Conservation (phyloP, 2,329 filamentous ascomycete species). For the Venturia effusa region DNA sequence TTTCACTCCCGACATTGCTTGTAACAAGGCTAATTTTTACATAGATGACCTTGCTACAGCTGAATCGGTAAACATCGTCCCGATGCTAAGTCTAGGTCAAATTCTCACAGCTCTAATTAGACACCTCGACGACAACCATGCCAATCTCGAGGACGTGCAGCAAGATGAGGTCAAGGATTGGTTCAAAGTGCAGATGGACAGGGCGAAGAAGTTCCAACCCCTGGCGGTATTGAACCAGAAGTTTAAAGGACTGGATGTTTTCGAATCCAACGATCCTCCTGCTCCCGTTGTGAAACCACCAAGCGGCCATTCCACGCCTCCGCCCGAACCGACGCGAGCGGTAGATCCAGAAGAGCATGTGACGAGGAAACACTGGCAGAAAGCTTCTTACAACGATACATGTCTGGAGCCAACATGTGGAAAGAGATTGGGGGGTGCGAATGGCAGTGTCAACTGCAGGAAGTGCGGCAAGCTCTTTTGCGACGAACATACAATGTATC, state of each 20-base stretch:
- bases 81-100: conserved; percentile 8
- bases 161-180: conserved; percentile 94
- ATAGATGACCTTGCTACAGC: conserved; percentile 79
- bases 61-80: conserved; percentile 47
- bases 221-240: conserved; percentile 89
- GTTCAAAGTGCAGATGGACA: conserved; percentile 91
- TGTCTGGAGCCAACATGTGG: conserved; percentile 85
- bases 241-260: conserved; percentile 81
- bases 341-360: conserved; percentile 84
- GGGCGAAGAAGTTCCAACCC: conserved; percentile 87
- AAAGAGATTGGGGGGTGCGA: conserved; percentile 64
- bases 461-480: conserved; percentile 91
- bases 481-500: conserved; percentile 97
- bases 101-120: conserved; percentile 26
- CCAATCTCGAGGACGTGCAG: conserved; percentile 76
- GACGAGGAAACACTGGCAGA: conserved; percentile 81
- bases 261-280: conserved; percentile 68
- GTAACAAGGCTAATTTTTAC: conserved; percentile 15
- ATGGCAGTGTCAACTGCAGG: conserved; percentile 72
- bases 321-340: conserved; percentile 19
- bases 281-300: conserved; percentile 17
- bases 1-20: background rate
- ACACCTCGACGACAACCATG: conserved; percentile 79
- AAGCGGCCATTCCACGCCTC: conserved; percentile 23
- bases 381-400: conserved; percentile 57